These are phyloP conservation scores for Ustilago tritici DNA, from an alignment of 1,284 basidiomycete species.

Conservation along the genomic window DNA sequence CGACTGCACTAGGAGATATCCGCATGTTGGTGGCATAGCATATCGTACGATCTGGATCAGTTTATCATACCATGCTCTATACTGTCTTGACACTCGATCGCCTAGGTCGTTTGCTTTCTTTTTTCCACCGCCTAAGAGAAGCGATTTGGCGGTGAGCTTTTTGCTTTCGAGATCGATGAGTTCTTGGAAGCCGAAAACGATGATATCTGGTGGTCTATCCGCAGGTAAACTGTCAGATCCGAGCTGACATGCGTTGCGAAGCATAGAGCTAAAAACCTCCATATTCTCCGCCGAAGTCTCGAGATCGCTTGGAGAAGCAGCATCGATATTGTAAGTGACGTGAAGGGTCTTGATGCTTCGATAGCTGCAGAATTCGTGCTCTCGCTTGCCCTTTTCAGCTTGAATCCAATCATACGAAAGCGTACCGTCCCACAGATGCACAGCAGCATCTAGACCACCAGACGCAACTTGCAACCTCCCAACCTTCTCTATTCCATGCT, in stretches of 20 bases:
- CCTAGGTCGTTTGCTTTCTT: slow-evolving; percentile 56
- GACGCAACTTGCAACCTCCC: slow-evolving; percentile 79
- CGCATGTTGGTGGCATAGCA: slow-evolving; percentile 69
- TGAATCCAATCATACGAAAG: slow-evolving; percentile 87
- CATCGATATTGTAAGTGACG: slow-evolving; percentile 93
- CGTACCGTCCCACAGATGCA: slow-evolving; percentile 91
- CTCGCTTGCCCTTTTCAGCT: slow-evolving; percentile 80
- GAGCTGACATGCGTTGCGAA: slow-evolving; percentile 49
- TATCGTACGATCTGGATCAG: slow-evolving; percentile 57
- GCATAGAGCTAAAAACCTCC: slow-evolving; percentile 52
- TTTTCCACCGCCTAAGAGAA: slow-evolving; percentile 61
- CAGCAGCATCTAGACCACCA: slow-evolving; percentile 79
- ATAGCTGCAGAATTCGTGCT: slow-evolving; percentile 82
- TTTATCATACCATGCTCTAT: slow-evolving; percentile 62
- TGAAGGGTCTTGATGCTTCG: slow-evolving; percentile 83
- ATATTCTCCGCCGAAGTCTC: slow-evolving; percentile 59
- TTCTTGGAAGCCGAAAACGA: slow-evolving; percentile 95
- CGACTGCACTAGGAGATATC: slow-evolving; percentile 83
- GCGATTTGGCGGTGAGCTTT: slow-evolving; percentile 79
- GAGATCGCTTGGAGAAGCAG: slow-evolving; percentile 83
- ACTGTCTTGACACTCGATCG: slow-evolving; percentile 52
- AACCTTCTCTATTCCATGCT: slow-evolving; percentile 42
- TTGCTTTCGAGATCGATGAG: slow-evolving; percentile 92
- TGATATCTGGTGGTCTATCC: slow-evolving; percentile 80
- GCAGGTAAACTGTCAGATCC: slow-evolving; percentile 24